These are phyloP conservation scores for Elongisporangium undulatum DNA, from an alignment of 352 stramenopile species.

Conservation along the genomic window DNA sequence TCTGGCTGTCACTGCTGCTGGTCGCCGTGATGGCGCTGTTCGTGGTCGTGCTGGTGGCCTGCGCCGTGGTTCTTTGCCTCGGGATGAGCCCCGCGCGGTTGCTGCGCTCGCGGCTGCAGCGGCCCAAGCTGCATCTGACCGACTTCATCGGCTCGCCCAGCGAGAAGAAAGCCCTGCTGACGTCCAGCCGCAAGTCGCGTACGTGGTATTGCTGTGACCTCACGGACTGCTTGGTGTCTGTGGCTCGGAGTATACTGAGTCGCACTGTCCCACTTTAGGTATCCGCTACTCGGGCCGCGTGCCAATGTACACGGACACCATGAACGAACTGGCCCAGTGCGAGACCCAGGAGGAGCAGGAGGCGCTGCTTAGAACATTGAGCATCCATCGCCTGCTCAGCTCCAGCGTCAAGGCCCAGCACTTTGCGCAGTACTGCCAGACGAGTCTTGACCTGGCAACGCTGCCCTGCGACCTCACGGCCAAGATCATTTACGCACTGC, in stretches of 20 bases:
- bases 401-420: conserved; percentile 73
- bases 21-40: conserved; percentile 28
- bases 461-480: conserved; percentile 35
- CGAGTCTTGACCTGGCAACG: conserved; percentile 28
- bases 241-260: neutral
- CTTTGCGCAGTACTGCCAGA: conserved; percentile 52
- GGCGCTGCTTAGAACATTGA: conserved; percentile 52
- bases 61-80: conserved; percentile 39
- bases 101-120: conserved; percentile 56
- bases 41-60: conserved; percentile 34
- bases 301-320: conserved; percentile 66
- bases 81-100: conserved; percentile 59
- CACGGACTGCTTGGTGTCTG: neutral
- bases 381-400: conserved; percentile 52
- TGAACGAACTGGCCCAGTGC: conserved; percentile 37
- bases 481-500: conserved; percentile 46
- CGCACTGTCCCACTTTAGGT: conserved; percentile 12
- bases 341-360: conserved; percentile 41
- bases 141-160: conserved; percentile 29
- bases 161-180: conserved; percentile 52
- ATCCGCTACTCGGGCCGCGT: conserved; percentile 56
- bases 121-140: conserved; percentile 33
- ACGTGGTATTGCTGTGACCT: conserved; percentile 4
- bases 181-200: conserved; percentile 32
- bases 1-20: conserved; percentile 32